These are phyloP conservation scores for Clitocybe nebularis DNA, from an alignment of 1,284 basidiomycete genomes.

Conservation along the genomic window DNA sequence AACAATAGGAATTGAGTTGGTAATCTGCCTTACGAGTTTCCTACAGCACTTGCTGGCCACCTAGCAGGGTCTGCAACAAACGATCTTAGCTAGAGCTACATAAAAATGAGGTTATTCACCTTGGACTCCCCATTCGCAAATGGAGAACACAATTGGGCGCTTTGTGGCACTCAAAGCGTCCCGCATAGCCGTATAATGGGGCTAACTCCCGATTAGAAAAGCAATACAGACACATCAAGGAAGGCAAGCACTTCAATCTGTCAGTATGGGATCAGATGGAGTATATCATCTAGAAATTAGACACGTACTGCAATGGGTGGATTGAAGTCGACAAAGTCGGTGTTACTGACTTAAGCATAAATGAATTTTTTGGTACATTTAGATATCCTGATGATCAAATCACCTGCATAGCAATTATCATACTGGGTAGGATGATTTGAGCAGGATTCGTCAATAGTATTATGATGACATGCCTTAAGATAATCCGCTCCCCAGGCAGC, in stretches of 20 bases:
- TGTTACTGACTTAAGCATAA: slow-evolving; percentile 28
- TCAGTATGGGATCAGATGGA: slow-evolving; percentile 6
- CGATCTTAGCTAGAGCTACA: neutral
- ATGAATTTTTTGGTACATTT: too few species aligned
- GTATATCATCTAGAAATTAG: neutral
- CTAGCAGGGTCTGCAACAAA: slow-evolving; percentile 36
- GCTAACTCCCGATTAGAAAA: slow-evolving; percentile 20
- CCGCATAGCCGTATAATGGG: slow-evolving; percentile 47
- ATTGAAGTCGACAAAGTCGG: slow-evolving; percentile 41
- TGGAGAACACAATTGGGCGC: slow-evolving; percentile 46
- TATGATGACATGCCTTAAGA: slow-evolving; percentile 32
- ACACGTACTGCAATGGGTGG: slow-evolving; percentile 28
- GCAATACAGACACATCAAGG: neutral
- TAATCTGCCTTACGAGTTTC: slow-evolving; percentile 31
- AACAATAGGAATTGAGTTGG: neutral
- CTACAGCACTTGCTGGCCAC: slow-evolving; percentile 42
- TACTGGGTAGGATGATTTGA: slow-evolving; percentile 28
- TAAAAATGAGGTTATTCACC: slow-evolving; percentile 12
- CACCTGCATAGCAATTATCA: slow-evolving; percentile 44
- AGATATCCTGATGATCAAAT: neutral
- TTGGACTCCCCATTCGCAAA: slow-evolving; percentile 54
- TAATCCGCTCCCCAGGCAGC: slow-evolving; percentile 48
- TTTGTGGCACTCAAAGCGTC: slow-evolving; percentile 44
- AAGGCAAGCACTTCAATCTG: slow-evolving; percentile 29
- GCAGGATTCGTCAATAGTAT: neutral